Evolutionary conservation across 176 grass and related monocot genomes (phyloP), one percentile per base, ranked within the genome.

Genomic region (Avena insularis): DNA sequence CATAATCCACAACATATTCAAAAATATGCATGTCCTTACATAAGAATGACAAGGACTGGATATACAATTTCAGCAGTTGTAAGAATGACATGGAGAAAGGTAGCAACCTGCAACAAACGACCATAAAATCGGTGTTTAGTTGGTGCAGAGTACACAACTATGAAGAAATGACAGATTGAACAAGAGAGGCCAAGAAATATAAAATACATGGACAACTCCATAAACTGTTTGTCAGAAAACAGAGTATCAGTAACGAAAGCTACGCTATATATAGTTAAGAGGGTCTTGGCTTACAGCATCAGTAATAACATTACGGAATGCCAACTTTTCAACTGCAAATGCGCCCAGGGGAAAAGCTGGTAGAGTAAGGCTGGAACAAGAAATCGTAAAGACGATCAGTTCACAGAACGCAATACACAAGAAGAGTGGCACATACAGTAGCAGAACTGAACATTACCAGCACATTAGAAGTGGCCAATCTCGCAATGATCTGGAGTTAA

Each of bases 381-480:
- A 14, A 71, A 8, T 68, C 17, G 15, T 17, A 71, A 63, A 69
- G 25, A 14, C 56, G 19, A 45, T 87, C 61, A 53, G 65, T 53
- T 73, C n/a, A 23, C 46, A 57, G 53, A 53, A 55, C 3, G 8
- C 33, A 88, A 54, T 81, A 14, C 55, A 82, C 78, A 56, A 76
- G 45, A 29, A 76, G 47, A 54, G 49, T 17, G 48, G 48, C 49
- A 23, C 13, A 56, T 2, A 25, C 35, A 16, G 43, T 17, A 63
- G 21, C n/a, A 61, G 31, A 14, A 25, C 31, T 54, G 81, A 88
- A 72, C 20, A 82, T 83, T 98, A 98, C 93, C 96, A 98, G 71
- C 96, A 96, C 96, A 98, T 98, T 65, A 98, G 82, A 72, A 98
- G 88, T 67, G 96, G 93, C 96, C 96, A 98, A 57, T 98, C 96